Base-by-base conservation (phyloP, 768 basidiomycete species). In the Trametes villosa region DNA sequence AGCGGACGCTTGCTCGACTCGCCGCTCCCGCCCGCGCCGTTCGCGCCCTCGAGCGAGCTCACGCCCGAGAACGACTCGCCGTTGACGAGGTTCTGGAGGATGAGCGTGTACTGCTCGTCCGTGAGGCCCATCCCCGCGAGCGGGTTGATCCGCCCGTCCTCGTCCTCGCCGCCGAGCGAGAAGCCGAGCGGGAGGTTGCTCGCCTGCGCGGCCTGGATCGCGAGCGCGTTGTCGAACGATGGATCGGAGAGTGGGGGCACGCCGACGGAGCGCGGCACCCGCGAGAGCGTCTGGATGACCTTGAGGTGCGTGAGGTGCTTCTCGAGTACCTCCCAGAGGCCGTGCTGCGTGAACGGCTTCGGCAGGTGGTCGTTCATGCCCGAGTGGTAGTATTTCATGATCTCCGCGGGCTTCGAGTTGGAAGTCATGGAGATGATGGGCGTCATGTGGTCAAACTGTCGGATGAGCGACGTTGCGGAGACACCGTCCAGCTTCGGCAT, bases 341-440 rank as follows among this genome's bases (percentile, higher is more conserved):
- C 91, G 70, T 95, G 87, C 72, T 94, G 93, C n/a, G 92, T 96
- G 77, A 98, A 98, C 3, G 96, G 96, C 74, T 98, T 98, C 9
- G 95, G 91, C 18, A 98, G 78, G 58, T 97, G 91, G 75, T 98
- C 96, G 74, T 96, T 98, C 96, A 98, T 98, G 18, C 95, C 91
- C 41, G 87, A 88, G 29, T 88, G 87, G 72, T 89, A 91, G 70
- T 96, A 96, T 8, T 88, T 92, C 86, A 96, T 87, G 63, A 96
- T 89, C 74, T 96, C 91, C 75, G 90, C 89, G 27, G 95, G 94
- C 67, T 93, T 91, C 55, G 92, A 93, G 73, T 95, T 96, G 69
- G 87, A 89, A 53, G 96, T 98, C 96, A 98, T 98, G 24, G 94
- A 96, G 65, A 98, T 97, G 72, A 98, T 98, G 5, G 96, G 96